Base-by-base conservation (phyloP, 441 rosid species). In the Raphanus hybrid region DNA sequence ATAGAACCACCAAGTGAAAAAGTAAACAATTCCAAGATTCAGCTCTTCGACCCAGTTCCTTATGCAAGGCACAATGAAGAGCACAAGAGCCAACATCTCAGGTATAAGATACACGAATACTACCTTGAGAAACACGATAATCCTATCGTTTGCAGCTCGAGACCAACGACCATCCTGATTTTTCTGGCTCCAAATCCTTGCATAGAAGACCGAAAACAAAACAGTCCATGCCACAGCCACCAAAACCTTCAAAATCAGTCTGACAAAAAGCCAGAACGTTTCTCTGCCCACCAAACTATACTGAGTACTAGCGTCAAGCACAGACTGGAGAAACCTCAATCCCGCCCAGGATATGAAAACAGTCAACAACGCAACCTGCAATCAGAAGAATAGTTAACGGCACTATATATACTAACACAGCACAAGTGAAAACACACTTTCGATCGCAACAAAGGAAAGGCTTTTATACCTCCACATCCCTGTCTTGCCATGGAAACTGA, bases 231-330 rank as follows among this genome's bases (percentile, higher is more conserved):
- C 62, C 74, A 82, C 75, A 39, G 94, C 86, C 62, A 79, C 89
- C 20, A 82, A 0, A 39, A 78, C 81, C 83, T 90, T 90, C 87
- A 86, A 76, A 72, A 80, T 82, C 87, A 90, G 84, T 74, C 94
- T 85, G 72, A 90, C 79, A 14, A 86, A 84, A 64, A 82, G 85
- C 84, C 85, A 81, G 73, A 41, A 62, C 4, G 88, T 88, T 83
- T 86, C 89, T 81, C 83, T 85, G 18, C 90, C 77, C 58, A 90
- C 88, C 82, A 88, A 74, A 62, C 89, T 88, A 60, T 86, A 84
- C 82, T 90, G 94, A 69, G 86, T 90, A 59, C 88, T 89, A n/a
- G 88, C 87, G 77, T 90, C 94, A 11, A 90, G 92, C 76, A 90
- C 77, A 10, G 94, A 87, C 67, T 88, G 92, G 66, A 80, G 71